Percentiles rank a stretch among this genome's conserved stretches.
phyloP scores from a whole-genome alignment of 805 yeast genomes.

The Hanseniaspora meyeri region DNA sequence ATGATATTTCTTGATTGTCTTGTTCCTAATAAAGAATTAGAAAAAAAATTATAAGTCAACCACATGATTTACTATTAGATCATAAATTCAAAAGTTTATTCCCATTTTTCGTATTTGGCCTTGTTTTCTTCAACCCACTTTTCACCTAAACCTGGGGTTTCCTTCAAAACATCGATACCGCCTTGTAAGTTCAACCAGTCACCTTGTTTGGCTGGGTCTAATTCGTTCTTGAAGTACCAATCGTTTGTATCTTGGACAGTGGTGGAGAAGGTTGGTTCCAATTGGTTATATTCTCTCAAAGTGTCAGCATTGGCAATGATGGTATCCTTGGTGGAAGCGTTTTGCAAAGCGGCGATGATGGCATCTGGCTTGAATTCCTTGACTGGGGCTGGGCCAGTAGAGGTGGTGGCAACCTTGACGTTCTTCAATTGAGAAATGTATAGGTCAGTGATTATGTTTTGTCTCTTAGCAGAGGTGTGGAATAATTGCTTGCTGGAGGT shows the following conservation, averaged over 20 bases:
- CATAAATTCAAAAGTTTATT: neutral
- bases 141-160: slow-evolving; percentile 13
- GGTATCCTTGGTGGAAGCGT: slow-evolving; percentile 41
- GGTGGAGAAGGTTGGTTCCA: slow-evolving; percentile 31
- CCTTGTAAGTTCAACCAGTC: slow-evolving; percentile 13
- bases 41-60: neutral
- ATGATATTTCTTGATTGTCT: too few relatives aligned
- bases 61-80: neutral
- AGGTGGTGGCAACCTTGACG: slow-evolving; percentile 71
- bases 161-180: slow-evolving; percentile 9
- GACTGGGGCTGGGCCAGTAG: slow-evolving; percentile 68
- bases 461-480: slow-evolving; percentile 24
- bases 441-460: slow-evolving; percentile 64
- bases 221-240: slow-evolving; percentile 72
- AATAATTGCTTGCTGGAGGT: slow-evolving; percentile 12
- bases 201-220: slow-evolving; percentile 37
- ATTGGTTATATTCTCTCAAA: slow-evolving; percentile 40
- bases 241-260: slow-evolving; percentile 35
- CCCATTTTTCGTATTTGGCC: slow-evolving; percentile 11
- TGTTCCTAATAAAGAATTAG: neutral
- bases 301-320: slow-evolving; percentile 74
- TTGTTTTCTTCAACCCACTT: slow-evolving; percentile 14
- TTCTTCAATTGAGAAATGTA: slow-evolving; percentile 77
- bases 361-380: slow-evolving; percentile 74
- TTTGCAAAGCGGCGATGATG: slow-evolving; percentile 62